Evolutionary conservation across 2,329 filamentous ascomycete genomes (phyloP), one percentile per base, ranked within the genome.

Genomic region (Mycogone perniciosa): DNA sequence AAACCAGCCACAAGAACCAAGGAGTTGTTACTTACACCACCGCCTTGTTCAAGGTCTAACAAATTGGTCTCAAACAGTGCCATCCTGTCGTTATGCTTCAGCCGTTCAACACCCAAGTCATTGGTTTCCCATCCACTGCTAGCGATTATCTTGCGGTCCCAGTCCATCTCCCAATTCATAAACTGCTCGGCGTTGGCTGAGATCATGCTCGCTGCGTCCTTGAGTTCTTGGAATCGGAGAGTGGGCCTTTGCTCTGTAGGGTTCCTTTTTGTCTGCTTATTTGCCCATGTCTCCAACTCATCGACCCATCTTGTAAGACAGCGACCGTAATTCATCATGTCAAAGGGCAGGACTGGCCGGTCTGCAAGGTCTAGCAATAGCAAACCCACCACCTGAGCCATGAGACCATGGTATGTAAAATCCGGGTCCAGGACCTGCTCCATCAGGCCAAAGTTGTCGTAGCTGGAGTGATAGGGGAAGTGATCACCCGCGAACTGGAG

Each of bases 391-490:
- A 97, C 75, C 67, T 96, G 84, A 8, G 82, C 88, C 53, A 97
- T 79, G 5, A 87, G 70, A 38, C 76, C 79, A 70, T 97, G 93
- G 64, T 95, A 93, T 8, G 77, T 68, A 62, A 96, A 96, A 1
- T 80, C 84, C 0, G 89, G 89, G 64, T 99, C 93, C 26, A 88
- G 85, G 53, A 88, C 82, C 35, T 77, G 78, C 29, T 84, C 75
- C 78, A 97, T 89, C 84, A 89, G 92, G 41, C 90, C 85, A 60
- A 88, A 91, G 48, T 84, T 95, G 64, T 97, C 92, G 68, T 95
- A 95, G 69, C 87, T 93, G 54, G 86, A 91, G 67, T 90, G 85
- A 46, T 85, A 82, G 0, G 91, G 89, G 60, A 79, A 86, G 8
- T 73, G 68, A 6, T 78, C 73, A 41, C 86, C 87, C 35, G 73